Evolutionary conservation across 352 stramenopile genomes (phyloP).

Genomic region (Pythium coloratum): DNA sequence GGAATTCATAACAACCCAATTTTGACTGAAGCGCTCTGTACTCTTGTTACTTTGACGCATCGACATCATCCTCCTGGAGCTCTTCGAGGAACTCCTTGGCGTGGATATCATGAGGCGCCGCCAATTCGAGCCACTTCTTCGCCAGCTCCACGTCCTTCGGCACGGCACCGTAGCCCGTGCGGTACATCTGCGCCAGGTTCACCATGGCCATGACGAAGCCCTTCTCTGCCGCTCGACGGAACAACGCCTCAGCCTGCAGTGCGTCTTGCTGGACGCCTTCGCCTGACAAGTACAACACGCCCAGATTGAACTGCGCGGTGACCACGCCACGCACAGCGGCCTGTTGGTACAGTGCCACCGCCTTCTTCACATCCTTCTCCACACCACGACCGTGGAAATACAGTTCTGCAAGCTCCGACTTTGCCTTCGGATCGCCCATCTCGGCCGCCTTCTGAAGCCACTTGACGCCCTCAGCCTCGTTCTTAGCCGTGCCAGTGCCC

Average conservation of each 20-base stretch:
- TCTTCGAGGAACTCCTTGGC: conserved; percentile 71
- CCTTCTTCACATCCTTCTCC: conserved; percentile 47
- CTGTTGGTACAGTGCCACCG: conserved; percentile 70
- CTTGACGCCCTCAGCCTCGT: conserved; percentile 61
- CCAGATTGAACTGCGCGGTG: conserved; percentile 80
- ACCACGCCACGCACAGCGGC: conserved; percentile 56
- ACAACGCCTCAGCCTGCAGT: conserved; percentile 69
- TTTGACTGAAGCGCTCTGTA: not conserved
- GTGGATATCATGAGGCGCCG: conserved; percentile 71
- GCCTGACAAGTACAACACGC: conserved; percentile 66
- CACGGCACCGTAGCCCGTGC: conserved; percentile 63
- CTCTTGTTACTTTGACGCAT: not conserved
- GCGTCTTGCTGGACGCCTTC: conserved; percentile 58
- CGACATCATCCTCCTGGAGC: conserved; percentile 23
- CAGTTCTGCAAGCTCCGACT: conserved; percentile 68
- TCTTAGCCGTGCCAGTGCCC: conserved; percentile 74
- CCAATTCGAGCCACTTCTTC: conserved; percentile 74
- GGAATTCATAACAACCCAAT: not conserved
- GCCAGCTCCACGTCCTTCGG: conserved; percentile 60
- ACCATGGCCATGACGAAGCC: conserved; percentile 89
- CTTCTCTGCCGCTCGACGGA: conserved; percentile 70
- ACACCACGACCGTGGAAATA: conserved; percentile 70
- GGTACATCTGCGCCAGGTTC: conserved; percentile 86
- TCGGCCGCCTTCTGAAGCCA: conserved; percentile 80
- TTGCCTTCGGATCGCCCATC: conserved; percentile 69